A percentile compares a stretch with the other conserved stretches of the same genome.
Evolutionary conservation across 768 basidiomycete species (phyloP).

Genomic region (Russula earlei): DNA sequence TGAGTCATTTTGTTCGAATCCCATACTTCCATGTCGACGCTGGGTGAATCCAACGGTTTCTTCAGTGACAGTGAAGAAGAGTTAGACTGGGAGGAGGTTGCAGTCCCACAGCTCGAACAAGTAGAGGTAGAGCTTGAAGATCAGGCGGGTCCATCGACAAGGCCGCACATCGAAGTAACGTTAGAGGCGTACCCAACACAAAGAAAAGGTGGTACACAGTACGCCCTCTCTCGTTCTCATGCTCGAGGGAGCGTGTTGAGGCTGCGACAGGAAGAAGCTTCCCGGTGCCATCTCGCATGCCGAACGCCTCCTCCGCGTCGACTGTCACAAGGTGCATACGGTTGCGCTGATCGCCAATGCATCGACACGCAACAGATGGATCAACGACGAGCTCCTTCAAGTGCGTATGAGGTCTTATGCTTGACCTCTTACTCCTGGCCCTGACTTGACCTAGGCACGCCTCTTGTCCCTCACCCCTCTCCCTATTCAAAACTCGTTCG

Average conservation of each 20-base stretch:
- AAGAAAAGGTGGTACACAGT: constrained; percentile 38
- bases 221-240: constrained; percentile 22
- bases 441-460: constrained; percentile 51
- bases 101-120: constrained; percentile 5
- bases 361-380: constrained; percentile 66
- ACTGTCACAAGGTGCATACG: constrained; percentile 86
- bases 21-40: constrained; percentile 7
- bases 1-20: too few species aligned
- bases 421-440: constrained; percentile 3
- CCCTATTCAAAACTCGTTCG: constrained; percentile 69
- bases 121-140: not conserved
- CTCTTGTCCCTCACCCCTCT: constrained; percentile 82
- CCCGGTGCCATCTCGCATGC: constrained; percentile 37
- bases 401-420: constrained; percentile 36
- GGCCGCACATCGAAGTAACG: constrained; percentile 60
- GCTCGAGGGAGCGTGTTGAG: not conserved
- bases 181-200: constrained; percentile 39
- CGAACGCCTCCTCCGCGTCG: constrained; percentile 66
- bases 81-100: constrained; percentile 20
- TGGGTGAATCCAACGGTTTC: not conserved
- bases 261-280: constrained; percentile 31
- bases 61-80: constrained; percentile 14
- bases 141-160: constrained; percentile 23
- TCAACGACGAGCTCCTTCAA: constrained; percentile 76
- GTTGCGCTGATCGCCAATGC: constrained; percentile 71